These are phyloP conservation scores for Cystoderma amianthinum DNA, from an alignment of 768 basidiomycete genomes.

Conservation along the genomic window DNA sequence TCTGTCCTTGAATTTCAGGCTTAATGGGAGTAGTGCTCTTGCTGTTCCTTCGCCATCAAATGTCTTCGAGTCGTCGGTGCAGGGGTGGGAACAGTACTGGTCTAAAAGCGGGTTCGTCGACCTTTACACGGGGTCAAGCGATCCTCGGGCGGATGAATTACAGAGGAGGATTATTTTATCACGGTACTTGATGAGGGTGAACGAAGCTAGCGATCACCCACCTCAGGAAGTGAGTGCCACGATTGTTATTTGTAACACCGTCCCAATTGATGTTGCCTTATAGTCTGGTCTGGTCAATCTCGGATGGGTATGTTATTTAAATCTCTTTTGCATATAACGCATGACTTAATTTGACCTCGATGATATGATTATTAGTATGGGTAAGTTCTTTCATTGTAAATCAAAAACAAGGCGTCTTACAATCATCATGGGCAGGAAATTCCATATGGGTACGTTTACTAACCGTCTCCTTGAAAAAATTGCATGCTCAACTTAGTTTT, in stretches of 20 bases:
- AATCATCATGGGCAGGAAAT: conserved; percentile 33
- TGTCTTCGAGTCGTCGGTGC: conserved; percentile 25
- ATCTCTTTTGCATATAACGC: not conserved
- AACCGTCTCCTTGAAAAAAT: too few species aligned
- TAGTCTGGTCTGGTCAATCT: conserved; percentile 50
- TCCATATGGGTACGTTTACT: conserved; percentile 40
- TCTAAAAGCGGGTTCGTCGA: conserved; percentile 43
- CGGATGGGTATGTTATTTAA: conserved; percentile 46
- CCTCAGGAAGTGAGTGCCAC: conserved; percentile 59
- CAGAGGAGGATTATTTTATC: conserved; percentile 52
- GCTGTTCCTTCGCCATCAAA: conserved; percentile 13
- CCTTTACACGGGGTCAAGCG: conserved; percentile 38
- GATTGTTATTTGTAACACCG: not conserved
- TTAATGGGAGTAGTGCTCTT: conserved; percentile 7
- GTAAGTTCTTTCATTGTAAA: conserved; percentile 12
- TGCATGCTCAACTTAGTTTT: not conserved
- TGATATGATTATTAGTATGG: conserved; percentile 22
- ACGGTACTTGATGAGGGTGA: conserved; percentile 50
- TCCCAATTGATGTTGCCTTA: not conserved
- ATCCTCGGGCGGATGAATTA: conserved; percentile 44
- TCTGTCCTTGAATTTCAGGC: conserved; percentile 25
- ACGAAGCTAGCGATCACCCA: conserved; percentile 48
- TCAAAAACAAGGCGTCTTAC: not conserved
- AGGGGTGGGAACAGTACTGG: conserved; percentile 44
- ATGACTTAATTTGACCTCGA: not conserved